phyloP scores from a whole-genome alignment of 2,329 filamentous ascomycete species.

The Pseudogymnoascus sp. region DNA sequence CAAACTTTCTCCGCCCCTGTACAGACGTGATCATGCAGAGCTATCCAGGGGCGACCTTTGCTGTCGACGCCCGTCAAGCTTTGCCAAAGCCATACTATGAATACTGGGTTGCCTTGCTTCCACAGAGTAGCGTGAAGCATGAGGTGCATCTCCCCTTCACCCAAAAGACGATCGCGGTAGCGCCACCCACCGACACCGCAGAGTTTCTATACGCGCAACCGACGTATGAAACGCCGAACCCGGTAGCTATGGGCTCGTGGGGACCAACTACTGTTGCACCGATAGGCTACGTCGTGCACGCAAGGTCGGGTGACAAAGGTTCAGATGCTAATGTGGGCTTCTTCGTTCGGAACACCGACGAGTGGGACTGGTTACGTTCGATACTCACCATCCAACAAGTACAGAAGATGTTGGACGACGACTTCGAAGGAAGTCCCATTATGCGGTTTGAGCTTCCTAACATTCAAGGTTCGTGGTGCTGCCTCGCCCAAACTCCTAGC shows the following conservation, averaged over 20 bases:
- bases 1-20: conserved; percentile 36
- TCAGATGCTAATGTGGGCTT: conserved; percentile 35
- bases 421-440: conserved; percentile 27
- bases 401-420: conserved; percentile 24
- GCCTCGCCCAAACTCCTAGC: not conserved
- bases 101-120: conserved; percentile 27
- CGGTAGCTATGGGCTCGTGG: not conserved
- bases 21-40: conserved; percentile 36
- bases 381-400: conserved; percentile 23
- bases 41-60: conserved; percentile 39
- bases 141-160: conserved; percentile 19
- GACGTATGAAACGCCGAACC: not conserved
- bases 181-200: conserved; percentile 13
- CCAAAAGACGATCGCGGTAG: conserved; percentile 20
- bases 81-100: conserved; percentile 28
- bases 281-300: conserved; percentile 19
- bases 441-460: conserved; percentile 12
- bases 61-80: conserved; percentile 35
- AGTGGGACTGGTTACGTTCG: conserved; percentile 35
- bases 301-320: conserved; percentile 33
- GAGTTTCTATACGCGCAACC: conserved; percentile 15
- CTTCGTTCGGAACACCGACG: conserved; percentile 35
- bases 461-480: not conserved
- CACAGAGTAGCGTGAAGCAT: conserved; percentile 23
- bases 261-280: conserved; percentile 15